Base-by-base conservation (phyloP, 2,329 filamentous ascomycete genomes). In the Mariannaea elegans region DNA sequence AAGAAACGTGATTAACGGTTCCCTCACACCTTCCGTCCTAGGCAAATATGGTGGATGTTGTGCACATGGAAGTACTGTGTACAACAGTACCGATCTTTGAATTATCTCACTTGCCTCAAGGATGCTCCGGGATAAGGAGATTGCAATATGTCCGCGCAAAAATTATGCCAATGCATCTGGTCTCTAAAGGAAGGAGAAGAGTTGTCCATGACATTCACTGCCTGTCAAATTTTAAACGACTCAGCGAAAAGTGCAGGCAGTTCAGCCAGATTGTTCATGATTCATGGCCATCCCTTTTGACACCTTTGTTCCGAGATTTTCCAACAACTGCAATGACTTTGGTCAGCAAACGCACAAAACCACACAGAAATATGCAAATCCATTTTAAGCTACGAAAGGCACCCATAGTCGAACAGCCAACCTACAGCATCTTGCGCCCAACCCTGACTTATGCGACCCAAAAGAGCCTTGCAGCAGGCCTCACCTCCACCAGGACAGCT, bases 301-400 rank as follows among this genome's bases (percentile, higher is more conserved):
- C 9, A 9, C 9, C 9, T 27, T 27, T 5, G 6, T 27, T 27
- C 9, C 9, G 24, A 9, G 6, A 27, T 63, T 41, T 54, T 56
- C 61, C 57, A 63, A 63, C 61, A 14, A 39, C 53, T 38, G 39
- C 45, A 34, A 50, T 32, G 39, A 31, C 29, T 55, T 63, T 63
- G 57, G 56, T 63, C 57, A 63, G 51, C 56, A 51, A 49, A 27
- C 9, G 27, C 47, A 29, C 47, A 50, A 9, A 50, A 31, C n/a
- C 31, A 55, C 29, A 41, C 19, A 36, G 27, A 19, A 47, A 24
- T 9, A 16, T 39, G 36, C 16, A 39, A 39, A 39, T 39, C 36
- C 36, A 19, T 39, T 7, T 8, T 18, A 16, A 31, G 32, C 13
- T 24, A 45, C 48, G 29, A 36, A 59, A 58, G 29, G 31, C 45